Conservation (phyloP, 345 rosid genomes). For the thale cress (Arabidopsis thaliana) region DNA sequence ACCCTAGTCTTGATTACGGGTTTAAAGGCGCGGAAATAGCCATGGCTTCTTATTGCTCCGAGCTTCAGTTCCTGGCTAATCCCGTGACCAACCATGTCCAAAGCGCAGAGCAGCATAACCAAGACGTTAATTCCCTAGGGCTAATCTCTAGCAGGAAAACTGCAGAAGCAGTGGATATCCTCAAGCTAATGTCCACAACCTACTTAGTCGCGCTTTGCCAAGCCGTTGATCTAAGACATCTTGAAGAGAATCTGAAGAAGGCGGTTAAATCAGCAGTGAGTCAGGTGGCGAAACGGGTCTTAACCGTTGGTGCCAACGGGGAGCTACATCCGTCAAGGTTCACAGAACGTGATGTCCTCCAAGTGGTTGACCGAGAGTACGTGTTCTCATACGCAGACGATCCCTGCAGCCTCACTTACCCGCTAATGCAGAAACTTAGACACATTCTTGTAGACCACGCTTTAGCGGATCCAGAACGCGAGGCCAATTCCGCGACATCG, state of each 20-base stretch:
- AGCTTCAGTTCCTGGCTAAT: conserved; percentile 67
- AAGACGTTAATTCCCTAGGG: conserved; percentile 72
- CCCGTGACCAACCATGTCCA: conserved; percentile 75
- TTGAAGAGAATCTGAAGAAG: conserved; percentile 63
- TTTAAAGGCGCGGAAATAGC: conserved; percentile 83
- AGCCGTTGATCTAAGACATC: conserved; percentile 66
- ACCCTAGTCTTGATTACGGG: conserved; percentile 79
- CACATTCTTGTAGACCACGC: conserved; percentile 77
- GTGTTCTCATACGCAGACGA: conserved; percentile 73
- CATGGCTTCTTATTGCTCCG: conserved; percentile 74
- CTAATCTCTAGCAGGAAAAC: conserved; percentile 68
- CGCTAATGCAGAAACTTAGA: conserved; percentile 78
- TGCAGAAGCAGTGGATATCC: conserved; percentile 60
- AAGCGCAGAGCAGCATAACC: conserved; percentile 72
- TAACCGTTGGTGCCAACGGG: conserved; percentile 61
- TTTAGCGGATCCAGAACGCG: conserved; percentile 59
- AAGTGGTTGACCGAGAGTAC: conserved; percentile 67
- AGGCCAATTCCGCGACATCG: conserved; percentile 54
- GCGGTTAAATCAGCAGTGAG: conserved; percentile 54
- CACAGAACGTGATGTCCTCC: conserved; percentile 68
- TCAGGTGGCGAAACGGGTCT: conserved; percentile 57
- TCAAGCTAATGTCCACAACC: conserved; percentile 69
- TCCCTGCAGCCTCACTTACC: conserved; percentile 71
- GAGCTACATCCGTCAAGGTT: conserved; percentile 81
- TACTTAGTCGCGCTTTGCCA: conserved; percentile 66